Conservation (phyloP, 768 basidiomycete genomes). For the Hemileccinum rubropunctum region DNA sequence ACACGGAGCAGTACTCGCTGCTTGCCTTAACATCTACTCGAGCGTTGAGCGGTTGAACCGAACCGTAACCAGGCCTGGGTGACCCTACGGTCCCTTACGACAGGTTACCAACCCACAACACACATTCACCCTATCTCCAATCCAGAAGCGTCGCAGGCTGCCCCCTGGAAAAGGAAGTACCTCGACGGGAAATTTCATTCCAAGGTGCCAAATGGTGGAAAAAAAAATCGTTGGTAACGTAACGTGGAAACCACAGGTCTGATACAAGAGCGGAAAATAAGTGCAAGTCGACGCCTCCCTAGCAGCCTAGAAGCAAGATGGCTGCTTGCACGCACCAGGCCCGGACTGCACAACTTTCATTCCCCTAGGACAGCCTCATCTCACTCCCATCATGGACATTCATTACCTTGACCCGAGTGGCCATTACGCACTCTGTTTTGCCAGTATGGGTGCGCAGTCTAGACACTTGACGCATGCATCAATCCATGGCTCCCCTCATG, state of each 20-base stretch:
- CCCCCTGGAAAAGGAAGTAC: constrained; percentile 14
- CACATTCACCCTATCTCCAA: constrained; percentile 20
- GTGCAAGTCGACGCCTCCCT: constrained; percentile 7
- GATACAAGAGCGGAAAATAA: constrained; percentile 21
- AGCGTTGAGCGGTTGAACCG: not conserved
- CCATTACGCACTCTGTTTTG: constrained; percentile 9
- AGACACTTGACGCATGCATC: constrained; percentile 20
- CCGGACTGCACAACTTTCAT: constrained; percentile 17
- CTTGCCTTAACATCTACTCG: not conserved
- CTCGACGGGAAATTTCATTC: constrained; percentile 14
- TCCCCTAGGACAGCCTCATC: constrained; percentile 23
- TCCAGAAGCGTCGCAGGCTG: constrained; percentile 6
- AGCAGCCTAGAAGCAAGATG: constrained; percentile 9
- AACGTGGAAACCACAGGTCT: constrained; percentile 21
- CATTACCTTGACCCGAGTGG: not conserved
- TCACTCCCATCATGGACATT: constrained; percentile 1
- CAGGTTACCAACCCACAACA: constrained; percentile 15
- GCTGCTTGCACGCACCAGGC: constrained; percentile 16
- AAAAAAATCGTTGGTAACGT: constrained; percentile 21
- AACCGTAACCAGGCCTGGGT: constrained; percentile 1
- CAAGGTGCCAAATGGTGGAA: constrained; percentile 6
- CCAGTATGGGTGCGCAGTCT: constrained; percentile 6
- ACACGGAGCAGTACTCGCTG: not conserved
- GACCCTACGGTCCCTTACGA: constrained; percentile 21
- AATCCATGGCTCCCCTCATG: constrained; percentile 7